A percentile compares a stretch with the other conserved stretches of the same genome.
Conservation (phyloP, 441 rosid genomes). For the Kokia cookei region DNA sequence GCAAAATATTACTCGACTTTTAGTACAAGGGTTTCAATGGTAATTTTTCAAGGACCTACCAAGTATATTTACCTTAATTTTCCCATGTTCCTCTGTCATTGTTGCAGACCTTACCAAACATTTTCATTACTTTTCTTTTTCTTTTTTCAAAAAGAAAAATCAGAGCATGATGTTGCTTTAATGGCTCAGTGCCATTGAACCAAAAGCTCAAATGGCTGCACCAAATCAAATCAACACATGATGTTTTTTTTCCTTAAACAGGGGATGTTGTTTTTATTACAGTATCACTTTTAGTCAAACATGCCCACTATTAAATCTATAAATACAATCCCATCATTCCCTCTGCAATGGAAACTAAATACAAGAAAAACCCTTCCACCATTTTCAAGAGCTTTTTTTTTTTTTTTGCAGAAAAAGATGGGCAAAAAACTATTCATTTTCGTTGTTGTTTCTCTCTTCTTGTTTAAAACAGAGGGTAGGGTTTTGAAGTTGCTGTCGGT, state of each 20-base stretch:
- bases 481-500: neutral
- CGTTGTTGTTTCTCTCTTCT: constrained; percentile 9
- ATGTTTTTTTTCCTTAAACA: neutral
- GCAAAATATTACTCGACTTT: no score
- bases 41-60: no score
- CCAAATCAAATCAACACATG: constrained; percentile 6
- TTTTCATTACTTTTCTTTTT: neutral
- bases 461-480: constrained; percentile 13
- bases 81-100: neutral
- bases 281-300: constrained; percentile 4
- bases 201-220: constrained; percentile 22
- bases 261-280: neutral
- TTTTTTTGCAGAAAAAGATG: constrained; percentile 3
- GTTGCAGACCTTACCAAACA: neutral
- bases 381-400: neutral
- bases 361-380: no score
- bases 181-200: constrained; percentile 12
- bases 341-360: neutral
- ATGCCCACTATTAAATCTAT: constrained; percentile 13
- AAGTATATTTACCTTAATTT: no score
- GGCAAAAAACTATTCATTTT: neutral
- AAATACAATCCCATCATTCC: constrained; percentile 1
- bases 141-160: neutral
- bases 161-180: neutral
- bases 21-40: no score